These are phyloP conservation scores for Cyberlindnera xylosilytica DNA, from an alignment of 805 yeast species.

Conservation along the genomic window DNA sequence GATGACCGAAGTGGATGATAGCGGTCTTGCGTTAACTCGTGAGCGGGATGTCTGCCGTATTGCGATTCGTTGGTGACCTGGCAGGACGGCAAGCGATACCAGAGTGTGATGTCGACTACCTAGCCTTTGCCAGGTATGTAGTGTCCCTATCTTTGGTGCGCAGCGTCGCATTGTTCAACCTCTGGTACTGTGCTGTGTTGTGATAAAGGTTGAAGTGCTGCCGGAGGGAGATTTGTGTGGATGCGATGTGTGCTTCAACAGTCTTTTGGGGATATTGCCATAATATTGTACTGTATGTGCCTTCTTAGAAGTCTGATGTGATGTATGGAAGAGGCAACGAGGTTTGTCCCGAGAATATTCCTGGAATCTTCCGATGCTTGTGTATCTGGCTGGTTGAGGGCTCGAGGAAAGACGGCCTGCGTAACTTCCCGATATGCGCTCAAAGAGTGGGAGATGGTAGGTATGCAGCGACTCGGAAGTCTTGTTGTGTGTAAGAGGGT, in stretches of 20 bases:
- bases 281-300: not conserved
- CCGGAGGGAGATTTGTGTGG: not conserved
- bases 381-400: too few relatives aligned
- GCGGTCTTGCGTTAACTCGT: constrained; percentile 8
- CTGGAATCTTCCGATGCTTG: not conserved
- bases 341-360: not conserved
- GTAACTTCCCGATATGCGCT: too few relatives aligned
- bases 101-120: constrained; percentile 1
- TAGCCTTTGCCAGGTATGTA: not conserved
- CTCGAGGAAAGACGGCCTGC: too few relatives aligned
- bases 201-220: not conserved
- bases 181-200: not conserved
- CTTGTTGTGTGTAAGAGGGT: too few relatives aligned
- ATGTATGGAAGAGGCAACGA: not conserved
- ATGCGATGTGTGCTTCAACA: not conserved
- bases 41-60: constrained; percentile 12
- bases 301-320: constrained; percentile 1
- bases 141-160: not conserved
- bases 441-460: too few relatives aligned
- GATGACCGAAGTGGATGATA: constrained; percentile 6
- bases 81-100: not conserved
- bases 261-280: not conserved
- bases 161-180: constrained; percentile 9
- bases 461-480: too few relatives aligned
- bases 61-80: constrained; percentile 1